Evolutionary conservation across 2,329 filamentous ascomycete species (phyloP).

Genomic region (Aquanectria penicillioides): DNA sequence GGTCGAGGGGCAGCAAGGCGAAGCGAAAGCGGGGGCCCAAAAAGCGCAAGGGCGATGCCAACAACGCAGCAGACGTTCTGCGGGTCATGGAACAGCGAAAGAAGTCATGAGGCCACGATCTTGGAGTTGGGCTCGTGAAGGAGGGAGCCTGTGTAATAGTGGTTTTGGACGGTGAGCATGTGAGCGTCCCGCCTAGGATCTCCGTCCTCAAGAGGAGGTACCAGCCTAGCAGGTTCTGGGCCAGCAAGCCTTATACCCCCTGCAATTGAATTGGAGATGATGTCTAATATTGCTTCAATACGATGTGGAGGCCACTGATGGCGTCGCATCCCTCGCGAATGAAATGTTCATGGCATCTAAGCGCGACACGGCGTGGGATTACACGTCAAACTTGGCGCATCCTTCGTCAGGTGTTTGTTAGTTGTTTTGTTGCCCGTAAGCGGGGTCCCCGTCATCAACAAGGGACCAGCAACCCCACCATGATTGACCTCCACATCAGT

Average conservation of each 20-base stretch:
- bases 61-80: constrained; percentile 84
- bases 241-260: no score
- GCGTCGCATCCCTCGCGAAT: no score
- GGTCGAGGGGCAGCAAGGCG: constrained; percentile 55
- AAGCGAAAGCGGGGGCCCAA: constrained; percentile 77
- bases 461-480: constrained; percentile 11
- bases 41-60: constrained; percentile 81
- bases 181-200: no score
- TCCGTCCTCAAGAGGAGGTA: no score
- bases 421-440: not conserved
- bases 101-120: constrained; percentile 35
- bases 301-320: no score
- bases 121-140: no score
- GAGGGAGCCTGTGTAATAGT: no score
- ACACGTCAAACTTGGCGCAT: not conserved
- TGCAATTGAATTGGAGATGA: no score
- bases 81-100: constrained; percentile 75
- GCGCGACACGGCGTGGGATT: not conserved
- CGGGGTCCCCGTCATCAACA: not conserved
- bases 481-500: not conserved
- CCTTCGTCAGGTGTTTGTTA: not conserved
- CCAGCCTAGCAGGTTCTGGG: no score
- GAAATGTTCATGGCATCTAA: no score
- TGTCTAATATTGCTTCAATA: no score
- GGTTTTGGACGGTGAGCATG: no score